These are phyloP conservation scores for Poronia punctata DNA, from an alignment of 495 filamentous ascomycete species.

Conservation along the genomic window DNA sequence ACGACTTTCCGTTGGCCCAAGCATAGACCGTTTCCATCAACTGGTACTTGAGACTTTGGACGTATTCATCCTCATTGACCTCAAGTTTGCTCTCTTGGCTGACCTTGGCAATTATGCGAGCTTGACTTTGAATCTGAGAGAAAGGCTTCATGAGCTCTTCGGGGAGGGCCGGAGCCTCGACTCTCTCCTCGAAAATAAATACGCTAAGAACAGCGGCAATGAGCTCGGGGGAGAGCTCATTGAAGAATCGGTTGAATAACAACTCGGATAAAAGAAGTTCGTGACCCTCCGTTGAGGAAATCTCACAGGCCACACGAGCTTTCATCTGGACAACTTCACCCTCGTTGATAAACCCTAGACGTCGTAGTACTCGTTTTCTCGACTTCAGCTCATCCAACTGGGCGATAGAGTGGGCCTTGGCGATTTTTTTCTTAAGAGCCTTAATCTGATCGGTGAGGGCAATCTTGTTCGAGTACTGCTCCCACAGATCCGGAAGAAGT, in stretches of 20 bases:
- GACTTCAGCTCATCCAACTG: slow-evolving; percentile 94
- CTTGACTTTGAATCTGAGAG: slow-evolving; percentile 76
- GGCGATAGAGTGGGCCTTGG: slow-evolving; percentile 71
- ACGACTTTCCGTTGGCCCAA: slow-evolving; percentile 87
- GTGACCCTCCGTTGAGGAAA: slow-evolving; percentile 74
- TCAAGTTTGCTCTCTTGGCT: slow-evolving; percentile 87
- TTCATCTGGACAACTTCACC: slow-evolving; percentile 91
- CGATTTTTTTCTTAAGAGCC: slow-evolving; percentile 76
- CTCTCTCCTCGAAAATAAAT: slow-evolving; percentile 96
- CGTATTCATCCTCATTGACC: slow-evolving; percentile 88
- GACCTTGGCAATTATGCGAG: slow-evolving; percentile 81
- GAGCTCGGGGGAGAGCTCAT: slow-evolving; percentile 82
- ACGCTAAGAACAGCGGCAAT: slow-evolving; percentile 77
- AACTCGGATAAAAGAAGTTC: slow-evolving; percentile 88
- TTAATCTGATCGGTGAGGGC: slow-evolving; percentile 72
- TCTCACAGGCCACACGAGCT: slow-evolving; percentile 93
- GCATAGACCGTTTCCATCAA: slow-evolving; percentile 94
- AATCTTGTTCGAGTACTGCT: slow-evolving; percentile 76
- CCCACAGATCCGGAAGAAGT: slow-evolving; percentile 70
- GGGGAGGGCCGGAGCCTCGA: slow-evolving; percentile 61
- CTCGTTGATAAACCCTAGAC: slow-evolving; percentile 94
- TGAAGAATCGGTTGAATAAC: slow-evolving; percentile 96
- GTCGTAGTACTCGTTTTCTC: slow-evolving; percentile 89
- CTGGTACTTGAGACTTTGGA: slow-evolving; percentile 78
- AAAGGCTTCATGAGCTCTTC: slow-evolving; percentile 83